These are phyloP conservation scores for Candida vaughaniae DNA, from an alignment of 805 yeast genomes.

Conservation along the genomic window DNA sequence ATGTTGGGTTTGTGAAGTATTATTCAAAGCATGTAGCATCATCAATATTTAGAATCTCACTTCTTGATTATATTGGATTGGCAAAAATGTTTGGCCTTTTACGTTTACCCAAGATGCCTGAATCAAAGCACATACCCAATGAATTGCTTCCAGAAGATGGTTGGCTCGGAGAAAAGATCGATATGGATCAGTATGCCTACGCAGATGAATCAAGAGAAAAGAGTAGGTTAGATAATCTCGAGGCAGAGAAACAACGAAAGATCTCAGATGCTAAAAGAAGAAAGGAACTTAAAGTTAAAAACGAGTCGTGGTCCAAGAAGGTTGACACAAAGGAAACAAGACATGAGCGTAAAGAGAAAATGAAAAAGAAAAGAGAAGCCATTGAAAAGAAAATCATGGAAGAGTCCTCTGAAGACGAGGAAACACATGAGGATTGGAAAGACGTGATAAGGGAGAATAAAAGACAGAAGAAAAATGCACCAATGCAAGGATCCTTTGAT, in stretches of 20 bases:
- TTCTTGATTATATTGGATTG: constrained; percentile 67
- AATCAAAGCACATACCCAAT: constrained; percentile 50
- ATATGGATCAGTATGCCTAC: constrained; percentile 68
- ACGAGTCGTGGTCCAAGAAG: constrained; percentile 81
- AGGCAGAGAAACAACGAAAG: constrained; percentile 40
- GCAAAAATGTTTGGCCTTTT: constrained; percentile 79
- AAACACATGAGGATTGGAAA: constrained; percentile 80
- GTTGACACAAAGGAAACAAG: constrained; percentile 59
- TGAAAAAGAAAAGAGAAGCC: constrained; percentile 64
- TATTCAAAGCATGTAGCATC: constrained; percentile 86
- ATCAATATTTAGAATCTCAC: constrained; percentile 76
- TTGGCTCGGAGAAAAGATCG: constrained; percentile 63
- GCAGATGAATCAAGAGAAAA: constrained; percentile 63
- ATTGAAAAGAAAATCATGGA: constrained; percentile 53
- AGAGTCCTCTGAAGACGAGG: constrained; percentile 46
- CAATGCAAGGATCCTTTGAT: constrained; percentile 61
- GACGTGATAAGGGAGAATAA: constrained; percentile 68
- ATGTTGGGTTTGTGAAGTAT: constrained; percentile 78
- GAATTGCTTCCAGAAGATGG: constrained; percentile 66
- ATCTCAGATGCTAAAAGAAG: constrained; percentile 41
- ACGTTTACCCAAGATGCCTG: constrained; percentile 95
- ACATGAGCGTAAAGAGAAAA: constrained; percentile 63
- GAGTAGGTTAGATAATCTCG: constrained; percentile 57
- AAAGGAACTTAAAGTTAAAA: constrained; percentile 48
- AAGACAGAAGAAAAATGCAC: constrained; percentile 46